Percentiles rank a stretch among this genome's conserved stretches.
Conservation (phyloP, 208 protist genomes). For the Histomonas meleagridis region DNA sequence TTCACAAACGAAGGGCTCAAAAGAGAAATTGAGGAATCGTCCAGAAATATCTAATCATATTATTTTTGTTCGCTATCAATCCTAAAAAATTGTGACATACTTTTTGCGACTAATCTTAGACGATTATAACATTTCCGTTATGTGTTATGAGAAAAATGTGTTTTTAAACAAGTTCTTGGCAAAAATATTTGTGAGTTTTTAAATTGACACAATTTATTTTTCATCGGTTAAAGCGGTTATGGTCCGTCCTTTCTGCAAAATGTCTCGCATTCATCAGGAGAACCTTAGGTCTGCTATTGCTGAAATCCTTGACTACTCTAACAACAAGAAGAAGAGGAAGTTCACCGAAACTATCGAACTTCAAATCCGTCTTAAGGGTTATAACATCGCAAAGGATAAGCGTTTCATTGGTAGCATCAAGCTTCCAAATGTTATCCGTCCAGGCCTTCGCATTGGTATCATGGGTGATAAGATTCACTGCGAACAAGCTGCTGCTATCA, state of each 20-base stretch:
- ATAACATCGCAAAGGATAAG: conserved; percentile 57
- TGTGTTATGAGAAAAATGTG: no score
- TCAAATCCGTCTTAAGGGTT: neutral
- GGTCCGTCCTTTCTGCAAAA: no score
- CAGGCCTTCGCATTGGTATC: conserved; percentile 68
- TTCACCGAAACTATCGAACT: conserved; percentile 91
- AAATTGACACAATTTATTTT: no score
- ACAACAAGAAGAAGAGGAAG: conserved; percentile 62
- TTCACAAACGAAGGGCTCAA: neutral
- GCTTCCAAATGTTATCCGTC: conserved; percentile 75
- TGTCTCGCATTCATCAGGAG: conserved; percentile 9
- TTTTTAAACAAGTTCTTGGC: no score
- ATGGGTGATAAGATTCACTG: conserved; percentile 82
- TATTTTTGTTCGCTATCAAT: no score
- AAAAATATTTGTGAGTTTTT: no score
- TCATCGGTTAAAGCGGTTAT: no score
- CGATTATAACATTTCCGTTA: no score
- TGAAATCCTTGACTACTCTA: conserved; percentile 32
- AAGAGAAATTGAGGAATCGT: neutral
- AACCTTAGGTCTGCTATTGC: neutral
- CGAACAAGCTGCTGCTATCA: conserved; percentile 72
- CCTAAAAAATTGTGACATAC: no score
- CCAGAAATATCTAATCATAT: no score
- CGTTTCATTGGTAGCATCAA: conserved; percentile 89
- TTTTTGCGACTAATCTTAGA: no score